Conservation (phyloP, 768 basidiomycete genomes). For the Mycena epipterygia region DNA sequence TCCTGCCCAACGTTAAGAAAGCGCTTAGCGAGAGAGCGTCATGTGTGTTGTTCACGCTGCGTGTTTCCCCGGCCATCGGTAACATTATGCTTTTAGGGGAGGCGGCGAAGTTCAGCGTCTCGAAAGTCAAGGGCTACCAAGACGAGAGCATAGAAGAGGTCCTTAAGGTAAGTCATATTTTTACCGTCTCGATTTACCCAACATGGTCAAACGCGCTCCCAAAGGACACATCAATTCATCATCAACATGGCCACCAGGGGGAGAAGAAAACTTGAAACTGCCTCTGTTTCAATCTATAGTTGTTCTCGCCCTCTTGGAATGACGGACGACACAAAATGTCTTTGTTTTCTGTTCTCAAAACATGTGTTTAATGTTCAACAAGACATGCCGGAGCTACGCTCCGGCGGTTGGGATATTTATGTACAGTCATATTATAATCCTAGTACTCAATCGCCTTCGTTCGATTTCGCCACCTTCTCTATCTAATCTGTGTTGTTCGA, state of each 20-base stretch:
- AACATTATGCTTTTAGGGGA: slow-evolving; percentile 7
- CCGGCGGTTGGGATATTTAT: no score
- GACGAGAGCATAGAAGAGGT: slow-evolving; percentile 9
- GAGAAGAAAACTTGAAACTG: slow-evolving; percentile 5
- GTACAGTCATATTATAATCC: no score
- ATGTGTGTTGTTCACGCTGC: slow-evolving; percentile 9
- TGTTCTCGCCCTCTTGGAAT: slow-evolving; percentile 9
- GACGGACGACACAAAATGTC: slow-evolving; percentile 8
- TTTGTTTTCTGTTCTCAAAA: slow-evolving; percentile 6
- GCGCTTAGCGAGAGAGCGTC: slow-evolving; percentile 9
- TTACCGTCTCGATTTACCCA: slow-evolving; percentile 1
- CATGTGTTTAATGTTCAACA: slow-evolving; percentile 3
- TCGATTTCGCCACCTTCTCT: no score
- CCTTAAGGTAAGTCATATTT: slow-evolving; percentile 1
- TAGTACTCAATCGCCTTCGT: no score
- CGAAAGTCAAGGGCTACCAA: slow-evolving; percentile 8
- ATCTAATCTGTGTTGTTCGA: no score
- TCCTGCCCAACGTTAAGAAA: slow-evolving; percentile 12
- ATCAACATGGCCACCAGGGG: slow-evolving; percentile 4
- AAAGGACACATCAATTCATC: slow-evolving; percentile 7
- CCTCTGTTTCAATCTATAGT: slow-evolving; percentile 7
- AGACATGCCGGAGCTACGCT: no score
- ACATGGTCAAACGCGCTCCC: slow-evolving; percentile 11
- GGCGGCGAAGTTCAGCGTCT: slow-evolving; percentile 11
- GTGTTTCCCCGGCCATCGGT: slow-evolving; percentile 1